Base-by-base conservation (phyloP, 768 basidiomycete genomes). In the Kwoniella sp. region DNA sequence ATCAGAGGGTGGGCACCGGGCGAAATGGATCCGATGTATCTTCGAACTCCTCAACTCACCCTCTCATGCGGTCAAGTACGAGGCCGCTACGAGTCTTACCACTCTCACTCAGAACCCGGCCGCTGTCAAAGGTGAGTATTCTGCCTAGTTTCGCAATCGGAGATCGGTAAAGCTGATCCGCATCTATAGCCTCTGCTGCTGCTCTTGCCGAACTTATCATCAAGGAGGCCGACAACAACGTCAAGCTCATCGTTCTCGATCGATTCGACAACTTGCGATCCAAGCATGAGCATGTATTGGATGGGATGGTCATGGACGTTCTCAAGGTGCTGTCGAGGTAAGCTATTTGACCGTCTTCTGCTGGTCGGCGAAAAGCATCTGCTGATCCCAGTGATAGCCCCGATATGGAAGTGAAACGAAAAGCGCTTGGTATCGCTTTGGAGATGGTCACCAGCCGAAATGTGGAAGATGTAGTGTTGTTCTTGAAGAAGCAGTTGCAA, bases 171-270 rank as follows among this genome's bases (percentile, higher is more conserved):
- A 31, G 29, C 45, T 25, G 48, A 20, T 34, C 41, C 48, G 29
- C 1, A 4, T 28, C n/a, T 45, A 11, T 48, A 95, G 94, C 95
- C 67, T 90, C 93, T 54, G 94, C 93, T 2, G 86, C 88, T 9
- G 90, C 87, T 69, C 88, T 95, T 69, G 91, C 96, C 73, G 90
- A 87, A 69, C 87, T 98, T 52, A 88, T 93, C 65, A 85, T 90
- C 79, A 95, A 94, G 82, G 95, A 98, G 82, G 92, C 93, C 1
- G 95, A 98, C 83, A 99, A 98, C 82, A 99, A 99, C 73, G 95
- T 97, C 81, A 98, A 97, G 82, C 86, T 97, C 51, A 98, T 98
- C 65, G 95, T 98, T 20, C 85, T 99, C 26, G 91, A 95, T 76
- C 88, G 96, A 51, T 85, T 99, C 37, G 91, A 97, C 60, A 82